Base-by-base conservation (phyloP, 345 rosid genomes). In the Heritiera fomes region DNA sequence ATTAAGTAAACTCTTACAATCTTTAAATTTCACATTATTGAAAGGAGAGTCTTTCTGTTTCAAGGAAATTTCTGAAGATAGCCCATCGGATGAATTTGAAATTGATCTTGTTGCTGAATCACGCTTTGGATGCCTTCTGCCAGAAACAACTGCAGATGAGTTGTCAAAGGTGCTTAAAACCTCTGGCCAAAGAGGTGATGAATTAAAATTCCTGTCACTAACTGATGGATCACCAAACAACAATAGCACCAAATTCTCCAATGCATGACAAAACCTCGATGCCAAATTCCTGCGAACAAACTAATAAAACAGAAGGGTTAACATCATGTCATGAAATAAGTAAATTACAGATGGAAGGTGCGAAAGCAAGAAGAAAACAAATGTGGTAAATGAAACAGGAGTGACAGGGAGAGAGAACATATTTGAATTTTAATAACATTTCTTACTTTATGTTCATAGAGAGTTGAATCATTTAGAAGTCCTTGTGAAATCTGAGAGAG, bases 281-380 rank as follows among this genome's bases (percentile, higher is more conserved):
- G 95, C 89, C 84, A 96, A 81, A 83, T 88, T 87, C 89, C 98
- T 96, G 93, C 90, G 79, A 80, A 94, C 95, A 89, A 94, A 89
- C 99, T 96, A 89, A 86, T 75, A 74, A 75, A 85, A 77, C 73
- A 79, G 80, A 71, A 46, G 72, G 75, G 73, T 82, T 66, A 90
- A 50, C 60, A 71, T 53, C 43, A 67, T 10, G 75, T 68, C 45
- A 71, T 68, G 45, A 46, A 81, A 69, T 14, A 74, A 40, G n/a
- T 58, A 72, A 74, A 56, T n/a, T 58, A 20, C 32, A 40, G 17
- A 73, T 10, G 12, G 49, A 38, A 20, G 17, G 46, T 59, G 45
- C 43, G 46, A 50, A 41, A 49, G 68, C 50, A 59, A 0, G 38
- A 23, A 73, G 64, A 56, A 58, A 76, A 63, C 6, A 63, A 50